Evolutionary conservation across 2,329 filamentous ascomycete genomes (phyloP), one percentile per base, ranked within the genome.

Genomic region (Fusarium austroafricanum): DNA sequence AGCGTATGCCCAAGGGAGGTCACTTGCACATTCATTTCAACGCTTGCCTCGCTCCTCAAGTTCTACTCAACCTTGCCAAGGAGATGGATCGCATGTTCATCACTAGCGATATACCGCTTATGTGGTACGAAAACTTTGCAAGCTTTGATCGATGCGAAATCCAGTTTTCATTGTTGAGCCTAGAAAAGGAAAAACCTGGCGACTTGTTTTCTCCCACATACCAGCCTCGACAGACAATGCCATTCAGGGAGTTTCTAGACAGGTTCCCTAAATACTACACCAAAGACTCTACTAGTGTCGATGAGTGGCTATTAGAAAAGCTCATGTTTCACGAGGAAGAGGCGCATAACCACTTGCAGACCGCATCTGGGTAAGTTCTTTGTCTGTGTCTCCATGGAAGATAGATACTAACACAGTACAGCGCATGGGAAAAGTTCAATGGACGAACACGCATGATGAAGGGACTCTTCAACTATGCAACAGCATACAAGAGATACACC

Each of bases 1-100:
- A 79, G 31, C 74, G 76, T 57, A 85, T 92, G 81, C 91, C 91
- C 40, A 94, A 94, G 76, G 91, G 90, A 4, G 85, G 86, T 1
- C 89, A 93, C 74, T 81, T 93, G 23, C 91, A 94, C 76, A 86
- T 93, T 23, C 91, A 94, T 76, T 93, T 92, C 82, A 94, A 93
- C 75, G 86, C 91, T n/a, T 92, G 90, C 62, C 80, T 93, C 6
- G 80, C 83, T 15, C 89, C 90, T 11, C 76, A 81, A 3, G 83
- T 88, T 7, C 80, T 93, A 20, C 81, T 93, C 14, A 77, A 80
- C 23, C 81, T 82, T 68, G 86, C 81, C 67, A 85, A 81, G 80
- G 81, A 65, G 7, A 87, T 89, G 82, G 73, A 84, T 2, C 85
- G 85, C 67, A 92, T 94, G 89, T 92, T 88, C 73, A 89, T 93